Conservation (phyloP, 2,329 filamentous ascomycete genomes). For the Malbranchea zuffiana region DNA sequence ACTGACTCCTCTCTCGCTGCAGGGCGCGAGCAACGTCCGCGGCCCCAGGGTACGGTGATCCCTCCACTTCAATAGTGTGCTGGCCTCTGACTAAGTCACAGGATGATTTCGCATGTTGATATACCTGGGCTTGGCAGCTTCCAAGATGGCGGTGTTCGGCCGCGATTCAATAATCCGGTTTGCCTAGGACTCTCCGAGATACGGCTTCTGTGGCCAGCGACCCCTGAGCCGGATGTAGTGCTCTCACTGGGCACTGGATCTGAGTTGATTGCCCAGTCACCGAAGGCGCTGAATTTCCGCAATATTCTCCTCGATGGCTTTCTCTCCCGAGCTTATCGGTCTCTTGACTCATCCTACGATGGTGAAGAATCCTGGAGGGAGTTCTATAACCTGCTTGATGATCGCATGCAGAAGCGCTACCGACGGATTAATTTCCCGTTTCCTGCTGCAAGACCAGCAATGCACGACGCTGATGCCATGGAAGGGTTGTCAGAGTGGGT, state of each 20-base stretch:
- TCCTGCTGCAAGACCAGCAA: background rate
- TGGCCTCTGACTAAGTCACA: too few relatives aligned
- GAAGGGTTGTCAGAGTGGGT: background rate
- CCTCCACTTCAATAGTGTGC: background rate
- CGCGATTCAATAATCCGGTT: constrained; percentile 1
- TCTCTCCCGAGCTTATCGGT: constrained; percentile 12
- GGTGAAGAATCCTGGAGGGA: constrained; percentile 11
- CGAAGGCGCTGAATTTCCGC: constrained; percentile 10
- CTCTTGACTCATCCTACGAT: constrained; percentile 6
- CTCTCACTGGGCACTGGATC: constrained; percentile 14
- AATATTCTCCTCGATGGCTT: constrained; percentile 14
- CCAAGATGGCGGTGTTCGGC: constrained; percentile 1
- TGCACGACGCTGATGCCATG: background rate
- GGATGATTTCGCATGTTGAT: background rate
- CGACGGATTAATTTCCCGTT: background rate
- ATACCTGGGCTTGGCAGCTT: constrained; percentile 1
- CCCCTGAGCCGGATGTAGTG: constrained; percentile 6
- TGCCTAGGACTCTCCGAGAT: constrained; percentile 1
- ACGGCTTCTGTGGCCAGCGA: background rate
- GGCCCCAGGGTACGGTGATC: background rate
- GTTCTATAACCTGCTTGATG: constrained; percentile 7
- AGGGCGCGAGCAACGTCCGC: constrained; percentile 5
- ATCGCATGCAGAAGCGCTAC: constrained; percentile 2
- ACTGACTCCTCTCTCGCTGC: too few relatives aligned
- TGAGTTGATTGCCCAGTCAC: background rate